Conservation (phyloP, 306 rosid species). For the Trifolium pratense region DNA sequence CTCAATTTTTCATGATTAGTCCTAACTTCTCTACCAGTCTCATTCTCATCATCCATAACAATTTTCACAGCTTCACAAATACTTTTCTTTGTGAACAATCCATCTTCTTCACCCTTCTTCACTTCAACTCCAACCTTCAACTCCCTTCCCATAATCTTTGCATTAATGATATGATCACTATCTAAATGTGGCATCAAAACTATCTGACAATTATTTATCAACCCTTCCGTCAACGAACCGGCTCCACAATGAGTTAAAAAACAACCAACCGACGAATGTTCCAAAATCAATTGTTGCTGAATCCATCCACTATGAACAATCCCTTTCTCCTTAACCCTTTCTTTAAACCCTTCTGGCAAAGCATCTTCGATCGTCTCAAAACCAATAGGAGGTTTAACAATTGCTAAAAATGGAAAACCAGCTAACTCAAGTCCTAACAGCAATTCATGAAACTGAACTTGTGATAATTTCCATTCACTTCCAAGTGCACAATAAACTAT, state of each 20-base stretch:
- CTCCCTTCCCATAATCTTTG: constrained; percentile 41
- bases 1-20: constrained; percentile 47
- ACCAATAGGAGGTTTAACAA: constrained; percentile 29
- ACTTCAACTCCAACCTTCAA: constrained; percentile 58
- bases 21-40: constrained; percentile 44
- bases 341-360: constrained; percentile 31
- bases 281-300: constrained; percentile 55
- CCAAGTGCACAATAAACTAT: constrained; percentile 36
- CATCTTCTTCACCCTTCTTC: constrained; percentile 60
- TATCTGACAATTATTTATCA: constrained; percentile 45
- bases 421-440: constrained; percentile 44
- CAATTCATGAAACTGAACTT: constrained; percentile 31
- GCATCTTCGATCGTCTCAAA: constrained; percentile 34
- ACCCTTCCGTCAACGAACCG: constrained; percentile 55
- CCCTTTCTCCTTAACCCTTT: constrained; percentile 33
- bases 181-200: constrained; percentile 46
- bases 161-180: constrained; percentile 49
- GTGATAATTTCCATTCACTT: constrained; percentile 32
- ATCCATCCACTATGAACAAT: constrained; percentile 51
- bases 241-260: constrained; percentile 66
- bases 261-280: constrained; percentile 62
- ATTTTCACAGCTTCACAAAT: constrained; percentile 49
- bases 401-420: constrained; percentile 44
- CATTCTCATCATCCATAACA: constrained; percentile 57
- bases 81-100: constrained; percentile 49